Conservation (phyloP, 2,329 filamentous ascomycete genomes). For the Penicillium sp. region DNA sequence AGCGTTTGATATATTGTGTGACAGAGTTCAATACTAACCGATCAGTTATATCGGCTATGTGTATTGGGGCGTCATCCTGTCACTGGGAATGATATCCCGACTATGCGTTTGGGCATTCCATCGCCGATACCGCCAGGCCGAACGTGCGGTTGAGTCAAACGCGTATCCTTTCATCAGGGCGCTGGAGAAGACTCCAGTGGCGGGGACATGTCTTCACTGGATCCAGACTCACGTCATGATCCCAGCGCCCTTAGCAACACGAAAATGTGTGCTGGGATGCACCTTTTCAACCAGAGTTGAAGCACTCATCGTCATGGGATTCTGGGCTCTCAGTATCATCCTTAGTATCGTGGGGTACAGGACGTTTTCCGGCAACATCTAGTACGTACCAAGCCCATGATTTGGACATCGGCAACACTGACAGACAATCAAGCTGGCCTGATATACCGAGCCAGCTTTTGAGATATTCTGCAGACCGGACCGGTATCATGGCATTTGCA, state of each 20-base stretch:
- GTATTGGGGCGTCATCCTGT: constrained; percentile 44
- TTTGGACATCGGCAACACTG: not conserved
- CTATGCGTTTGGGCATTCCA: constrained; percentile 24
- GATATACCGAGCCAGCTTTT: constrained; percentile 41
- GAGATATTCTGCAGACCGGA: constrained; percentile 64
- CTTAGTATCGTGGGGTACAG: constrained; percentile 50
- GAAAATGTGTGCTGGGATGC: constrained; percentile 45
- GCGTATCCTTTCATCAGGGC: constrained; percentile 2
- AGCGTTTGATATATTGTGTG: constrained; percentile 1
- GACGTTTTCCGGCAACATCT: constrained; percentile 50
- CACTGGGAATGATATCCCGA: constrained; percentile 37
- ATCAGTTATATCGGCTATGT: constrained; percentile 33
- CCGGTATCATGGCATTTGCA: constrained; percentile 64
- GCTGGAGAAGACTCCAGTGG: not conserved
- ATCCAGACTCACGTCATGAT: constrained; percentile 43
- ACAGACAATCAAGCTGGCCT: constrained; percentile 28
- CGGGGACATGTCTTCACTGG: constrained; percentile 29
- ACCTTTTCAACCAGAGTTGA: constrained; percentile 54
- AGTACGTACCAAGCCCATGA: constrained; percentile 35
- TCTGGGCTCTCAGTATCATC: constrained; percentile 48
- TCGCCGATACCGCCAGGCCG: constrained; percentile 5
- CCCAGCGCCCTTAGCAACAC: constrained; percentile 46
- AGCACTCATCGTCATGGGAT: constrained; percentile 46
- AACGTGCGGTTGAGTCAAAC: not conserved
- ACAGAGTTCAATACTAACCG: not conserved